Base-by-base conservation (phyloP, 2,329 filamentous ascomycete species). In the Aureobasidium namibiae region DNA sequence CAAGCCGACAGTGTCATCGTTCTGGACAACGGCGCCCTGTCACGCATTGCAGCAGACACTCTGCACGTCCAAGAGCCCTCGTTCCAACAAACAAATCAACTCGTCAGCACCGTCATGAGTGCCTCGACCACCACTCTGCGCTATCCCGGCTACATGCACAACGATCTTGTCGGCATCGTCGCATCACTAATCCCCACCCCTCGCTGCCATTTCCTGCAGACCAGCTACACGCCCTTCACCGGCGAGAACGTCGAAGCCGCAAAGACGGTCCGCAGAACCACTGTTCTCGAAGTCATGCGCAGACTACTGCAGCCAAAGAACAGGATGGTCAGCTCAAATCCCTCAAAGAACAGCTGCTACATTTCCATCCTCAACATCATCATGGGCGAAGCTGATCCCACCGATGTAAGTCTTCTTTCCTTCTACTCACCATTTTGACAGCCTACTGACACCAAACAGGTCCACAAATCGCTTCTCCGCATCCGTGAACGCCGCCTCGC, bases 111-210 rank as follows among this genome's bases (percentile, higher is more conserved):
- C 1, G 95, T 99, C 72, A 99, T 99, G 94, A 96, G 92, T 36
- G 94, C 94, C 39, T 95, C 90, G 70, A 99, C 94, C 4, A 97
- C 92, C 10, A 96, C 95, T 2, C 84, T 99, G 53, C 84, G 94
- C 70, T 99, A 99, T 72, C 94, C 94, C 1, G 94, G 94, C 39
- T 99, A 99, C 76, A 99, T 99, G 94, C 94, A 99, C 79, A 99
- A 99, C 74, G 94, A 99, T 71, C 86, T 99, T 16, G 92, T 96
- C 69, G 94, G 92, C 74, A 97, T 99, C 67, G 82, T 99, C 60
- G 94, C 95, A 24, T 95, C 91, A 21, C 82, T 99, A 42, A 97
- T 99, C 63, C 94, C 94, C 1, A 99, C 92, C 0, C 95, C 94
- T 10, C 87, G 94, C 66, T 96, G 92, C 71, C 95, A 99, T 76